Conservation (phyloP, 768 basidiomycete species). For the Psilocybe sp. region DNA sequence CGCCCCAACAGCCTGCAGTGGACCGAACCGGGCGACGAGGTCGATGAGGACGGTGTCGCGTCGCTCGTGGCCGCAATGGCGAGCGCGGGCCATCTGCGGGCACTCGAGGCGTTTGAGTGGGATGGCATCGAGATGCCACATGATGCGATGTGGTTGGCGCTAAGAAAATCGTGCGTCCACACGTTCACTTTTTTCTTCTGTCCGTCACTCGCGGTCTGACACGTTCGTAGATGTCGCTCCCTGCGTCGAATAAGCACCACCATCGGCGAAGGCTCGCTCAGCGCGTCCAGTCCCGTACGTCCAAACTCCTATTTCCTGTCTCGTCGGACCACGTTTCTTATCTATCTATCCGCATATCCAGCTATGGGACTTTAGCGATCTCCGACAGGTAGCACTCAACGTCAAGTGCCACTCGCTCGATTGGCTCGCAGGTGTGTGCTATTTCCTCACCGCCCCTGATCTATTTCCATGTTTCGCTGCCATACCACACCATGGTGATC, state of each 20-base stretch:
- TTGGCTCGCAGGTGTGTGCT: constrained; percentile 29
- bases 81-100: constrained; percentile 17
- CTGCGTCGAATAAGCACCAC: constrained; percentile 31
- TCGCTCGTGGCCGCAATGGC: constrained; percentile 26
- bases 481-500: too few species aligned
- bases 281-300: constrained; percentile 31
- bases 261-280: constrained; percentile 30
- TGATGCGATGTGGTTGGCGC: constrained; percentile 30
- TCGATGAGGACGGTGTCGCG: constrained; percentile 28
- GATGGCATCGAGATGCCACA: constrained; percentile 35
- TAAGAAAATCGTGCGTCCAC: constrained; percentile 26
- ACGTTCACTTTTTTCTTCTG: not conserved
- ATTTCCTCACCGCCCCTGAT: not conserved
- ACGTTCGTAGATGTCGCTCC: constrained; percentile 26
- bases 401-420: constrained; percentile 34
- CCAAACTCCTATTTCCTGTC: not conserved
- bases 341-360: constrained; percentile 12
- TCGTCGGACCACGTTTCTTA: constrained; percentile 1
- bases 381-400: constrained; percentile 28
- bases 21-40: constrained; percentile 28
- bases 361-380: constrained; percentile 35
- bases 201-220: not conserved
- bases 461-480: not conserved
- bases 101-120: constrained; percentile 33
- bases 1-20: constrained; percentile 32